A percentile compares a stretch with the other conserved stretches of the same genome.
These are phyloP conservation scores for Eucalyptus urophylla DNA, from an alignment of 345 rosid genomes.

Conservation along the genomic window DNA sequence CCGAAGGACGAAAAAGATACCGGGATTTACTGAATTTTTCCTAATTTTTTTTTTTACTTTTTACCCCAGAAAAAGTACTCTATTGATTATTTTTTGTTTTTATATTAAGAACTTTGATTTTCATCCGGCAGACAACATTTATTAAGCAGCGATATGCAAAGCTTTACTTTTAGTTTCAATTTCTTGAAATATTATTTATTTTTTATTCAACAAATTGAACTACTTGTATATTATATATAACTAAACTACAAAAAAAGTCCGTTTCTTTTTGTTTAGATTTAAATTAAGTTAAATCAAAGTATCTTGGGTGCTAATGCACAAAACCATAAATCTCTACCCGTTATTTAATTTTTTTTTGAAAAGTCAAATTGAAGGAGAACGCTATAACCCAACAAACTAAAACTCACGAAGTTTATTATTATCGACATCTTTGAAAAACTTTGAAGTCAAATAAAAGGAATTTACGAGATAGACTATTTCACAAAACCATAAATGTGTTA, in stretches of 20 bases:
- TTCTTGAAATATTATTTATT: background rate
- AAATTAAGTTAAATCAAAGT: background rate
- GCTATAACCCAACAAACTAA: background rate
- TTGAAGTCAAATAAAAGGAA: background rate
- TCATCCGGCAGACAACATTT: background rate
- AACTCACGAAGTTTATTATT: background rate
- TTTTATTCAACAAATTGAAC: background rate
- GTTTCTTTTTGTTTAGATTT: background rate
- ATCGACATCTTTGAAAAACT: background rate
- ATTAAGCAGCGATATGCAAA: background rate
- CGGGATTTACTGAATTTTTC: background rate
- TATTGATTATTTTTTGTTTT: too few relatives aligned
- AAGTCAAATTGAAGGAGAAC: background rate
- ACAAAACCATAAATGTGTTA: fast-evolving
- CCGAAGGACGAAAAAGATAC: too few relatives aligned
- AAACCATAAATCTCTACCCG: background rate
- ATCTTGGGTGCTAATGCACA: background rate
- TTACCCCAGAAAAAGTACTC: background rate
- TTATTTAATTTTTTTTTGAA: background rate
- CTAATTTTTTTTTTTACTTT: background rate
- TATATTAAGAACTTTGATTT: background rate
- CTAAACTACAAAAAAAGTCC: background rate
- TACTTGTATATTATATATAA: background rate
- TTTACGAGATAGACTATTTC: background rate
- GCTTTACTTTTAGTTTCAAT: too few relatives aligned